These are phyloP conservation scores for Curvularia sp. DNA, from an alignment of 2,329 filamentous ascomycete species.

Conservation along the genomic window DNA sequence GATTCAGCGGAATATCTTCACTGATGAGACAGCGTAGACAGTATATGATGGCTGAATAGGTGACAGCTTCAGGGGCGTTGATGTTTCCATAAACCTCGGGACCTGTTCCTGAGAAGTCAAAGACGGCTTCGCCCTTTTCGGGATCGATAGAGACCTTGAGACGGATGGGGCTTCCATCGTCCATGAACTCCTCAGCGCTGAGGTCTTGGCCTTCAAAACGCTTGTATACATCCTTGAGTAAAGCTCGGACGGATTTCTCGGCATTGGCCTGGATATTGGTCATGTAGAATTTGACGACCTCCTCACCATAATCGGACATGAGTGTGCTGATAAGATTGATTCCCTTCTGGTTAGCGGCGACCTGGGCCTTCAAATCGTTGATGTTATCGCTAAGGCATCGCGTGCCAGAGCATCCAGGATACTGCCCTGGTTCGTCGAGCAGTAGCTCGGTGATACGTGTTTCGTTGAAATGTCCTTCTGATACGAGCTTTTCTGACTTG, in stretches of 20 bases:
- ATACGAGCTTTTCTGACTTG: constrained; percentile 72
- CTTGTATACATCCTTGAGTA: constrained; percentile 75
- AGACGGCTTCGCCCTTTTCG: constrained; percentile 75
- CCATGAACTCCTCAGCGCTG: constrained; percentile 81
- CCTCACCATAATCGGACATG: constrained; percentile 78
- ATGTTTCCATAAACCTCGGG: constrained; percentile 81
- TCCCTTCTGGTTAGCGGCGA: constrained; percentile 85
- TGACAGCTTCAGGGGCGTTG: constrained; percentile 83
- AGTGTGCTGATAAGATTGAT: constrained; percentile 77
- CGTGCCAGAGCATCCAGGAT: constrained; percentile 79
- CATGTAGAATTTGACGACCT: constrained; percentile 85
- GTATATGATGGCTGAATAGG: constrained; percentile 86
- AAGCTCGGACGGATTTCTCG: constrained; percentile 74
- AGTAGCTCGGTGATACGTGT: constrained; percentile 75
- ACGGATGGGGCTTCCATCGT: constrained; percentile 80
- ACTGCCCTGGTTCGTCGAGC: constrained; percentile 74
- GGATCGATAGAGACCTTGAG: constrained; percentile 78
- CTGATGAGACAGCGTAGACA: constrained; percentile 80
- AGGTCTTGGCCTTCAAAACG: constrained; percentile 75
- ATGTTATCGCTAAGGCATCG: constrained; percentile 82
- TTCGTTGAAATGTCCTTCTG: constrained; percentile 79
- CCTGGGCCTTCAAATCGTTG: constrained; percentile 85
- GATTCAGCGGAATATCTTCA: constrained; percentile 84
- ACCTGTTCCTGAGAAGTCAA: constrained; percentile 80
- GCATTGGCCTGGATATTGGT: constrained; percentile 81